Evolutionary conservation across 2,329 filamentous ascomycete genomes (phyloP).

Genomic region (Clonostachys sp.): DNA sequence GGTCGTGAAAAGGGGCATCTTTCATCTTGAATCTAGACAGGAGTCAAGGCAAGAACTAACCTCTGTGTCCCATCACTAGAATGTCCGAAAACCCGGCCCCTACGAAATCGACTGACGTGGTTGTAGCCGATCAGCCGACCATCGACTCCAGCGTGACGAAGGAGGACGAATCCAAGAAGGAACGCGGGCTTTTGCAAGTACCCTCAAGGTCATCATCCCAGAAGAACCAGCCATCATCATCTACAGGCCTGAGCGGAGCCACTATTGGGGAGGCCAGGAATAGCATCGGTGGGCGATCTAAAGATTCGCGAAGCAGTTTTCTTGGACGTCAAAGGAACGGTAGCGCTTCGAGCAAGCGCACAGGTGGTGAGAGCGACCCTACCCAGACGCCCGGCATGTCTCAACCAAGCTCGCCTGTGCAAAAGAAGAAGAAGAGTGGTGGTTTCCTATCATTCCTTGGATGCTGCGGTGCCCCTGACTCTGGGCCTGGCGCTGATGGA

Average conservation of each 20-base stretch:
- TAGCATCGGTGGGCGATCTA: conserved; percentile 60
- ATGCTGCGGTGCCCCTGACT: conserved; percentile 63
- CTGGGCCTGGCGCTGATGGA: conserved; percentile 46
- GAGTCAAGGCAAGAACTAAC: no score
- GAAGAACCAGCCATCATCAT: conserved; percentile 54
- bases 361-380: conserved; percentile 47
- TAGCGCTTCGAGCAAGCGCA: conserved; percentile 63
- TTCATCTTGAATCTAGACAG: no score
- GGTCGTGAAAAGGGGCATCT: no score
- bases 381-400: conserved; percentile 43
- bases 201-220: conserved; percentile 59
- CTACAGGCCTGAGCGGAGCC: conserved; percentile 55
- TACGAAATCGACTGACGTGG: no score
- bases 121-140: no score
- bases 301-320: conserved; percentile 61
- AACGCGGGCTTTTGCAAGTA: conserved; percentile 48
- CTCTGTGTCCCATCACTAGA: no score
- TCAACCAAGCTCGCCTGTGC: conserved; percentile 45
- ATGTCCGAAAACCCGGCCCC: no score
- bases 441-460: conserved; percentile 58
- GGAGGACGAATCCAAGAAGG: conserved; percentile 40
- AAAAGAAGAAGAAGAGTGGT: conserved; percentile 48
- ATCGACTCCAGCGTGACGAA: conserved; percentile 18
- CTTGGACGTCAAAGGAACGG: conserved; percentile 59
- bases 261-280: conserved; percentile 56